Evolutionary conservation across 768 basidiomycete genomes (phyloP).

Genomic region (Cystobasidiopsis lactophilus): DNA sequence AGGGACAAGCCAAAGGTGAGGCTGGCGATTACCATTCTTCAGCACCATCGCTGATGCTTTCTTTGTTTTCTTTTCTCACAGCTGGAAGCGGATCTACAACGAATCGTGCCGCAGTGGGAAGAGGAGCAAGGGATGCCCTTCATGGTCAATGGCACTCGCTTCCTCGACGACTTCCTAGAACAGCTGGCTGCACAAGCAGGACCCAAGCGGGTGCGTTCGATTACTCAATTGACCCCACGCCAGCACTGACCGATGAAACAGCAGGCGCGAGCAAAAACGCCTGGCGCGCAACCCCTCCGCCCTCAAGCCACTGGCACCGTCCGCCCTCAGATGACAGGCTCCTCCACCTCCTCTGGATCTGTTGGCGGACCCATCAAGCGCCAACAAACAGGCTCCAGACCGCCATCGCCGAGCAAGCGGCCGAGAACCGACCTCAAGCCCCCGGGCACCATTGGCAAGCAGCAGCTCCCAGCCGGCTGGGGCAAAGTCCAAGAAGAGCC

Average conservation of each 20-base stretch:
- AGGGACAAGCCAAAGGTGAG: conserved; percentile 81
- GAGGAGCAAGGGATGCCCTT: conserved; percentile 47
- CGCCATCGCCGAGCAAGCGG: not conserved
- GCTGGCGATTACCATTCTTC: conserved; percentile 5
- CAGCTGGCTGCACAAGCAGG: conserved; percentile 36
- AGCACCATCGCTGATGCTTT: not conserved
- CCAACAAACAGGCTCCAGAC: not conserved
- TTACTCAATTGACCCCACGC: not conserved
- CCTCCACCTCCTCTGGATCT: not conserved
- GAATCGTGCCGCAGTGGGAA: conserved; percentile 69
- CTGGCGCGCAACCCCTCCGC: too few species aligned
- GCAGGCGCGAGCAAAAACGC: not conserved
- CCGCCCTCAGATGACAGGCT: not conserved
- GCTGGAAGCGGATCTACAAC: conserved; percentile 72
- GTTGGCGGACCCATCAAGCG: not conserved
- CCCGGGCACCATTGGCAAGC: not conserved
- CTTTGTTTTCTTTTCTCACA: conserved; percentile 22
- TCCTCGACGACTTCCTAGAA: conserved; percentile 56
- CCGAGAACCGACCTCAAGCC: not conserved
- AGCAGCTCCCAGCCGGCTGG: not conserved
- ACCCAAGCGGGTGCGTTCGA: not conserved
- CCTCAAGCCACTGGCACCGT: not conserved
- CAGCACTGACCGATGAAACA: not conserved
- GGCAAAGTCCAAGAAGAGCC: not conserved
- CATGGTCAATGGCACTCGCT: conserved; percentile 60